Base-by-base conservation (phyloP, 768 basidiomycete genomes). In the Xerocomus potaroensis region DNA sequence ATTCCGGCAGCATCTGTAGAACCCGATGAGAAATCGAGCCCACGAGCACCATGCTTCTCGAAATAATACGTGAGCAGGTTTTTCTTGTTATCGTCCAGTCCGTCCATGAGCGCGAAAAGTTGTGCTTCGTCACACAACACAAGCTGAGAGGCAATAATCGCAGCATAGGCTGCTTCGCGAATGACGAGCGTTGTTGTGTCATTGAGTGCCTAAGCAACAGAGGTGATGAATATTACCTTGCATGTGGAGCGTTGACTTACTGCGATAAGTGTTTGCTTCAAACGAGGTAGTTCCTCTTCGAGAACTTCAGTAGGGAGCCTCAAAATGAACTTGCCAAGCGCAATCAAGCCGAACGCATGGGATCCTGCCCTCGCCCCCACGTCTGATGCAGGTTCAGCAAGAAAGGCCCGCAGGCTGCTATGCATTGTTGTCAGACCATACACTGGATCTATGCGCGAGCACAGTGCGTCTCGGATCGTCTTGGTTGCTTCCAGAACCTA, bases 61-160 rank as follows among this genome's bases (percentile, higher is more conserved):
- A 93, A 93, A 47, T 91, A 72, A 55, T 93, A 93, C 2, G 91
- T 90, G 40, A 93, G 71, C 15, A 92, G 71, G 60, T 93, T 91
- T 74, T 91, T 91, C 74, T 92, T 90, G 57, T 89, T 88, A 50
- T 90, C 85, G n/a, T 87, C 81, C 33, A 93, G 72, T 5, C 85
- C 87, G 47, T 89, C 87, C 36, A 93, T 69, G 15, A 93, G 77
- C 30, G 79, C 72, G 56, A 93, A 93, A 1, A 93, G 71, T 54
- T 90, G 87, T 0, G 82, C 81, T 61, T 92, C 91, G 59, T 93
- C 90, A 21, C 81, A 78, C 32, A 93, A 69, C 45, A 91, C 82
- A 26, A 91, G 72, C 56, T 92, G 91, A 0, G 88, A 86, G 12
- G 91, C 84, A 50, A 90, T 88, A 59, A 91, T 89, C 12, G 80